Conservation (phyloP, 192 early-diverging fungal species). For the Phycomyces nitens region DNA sequence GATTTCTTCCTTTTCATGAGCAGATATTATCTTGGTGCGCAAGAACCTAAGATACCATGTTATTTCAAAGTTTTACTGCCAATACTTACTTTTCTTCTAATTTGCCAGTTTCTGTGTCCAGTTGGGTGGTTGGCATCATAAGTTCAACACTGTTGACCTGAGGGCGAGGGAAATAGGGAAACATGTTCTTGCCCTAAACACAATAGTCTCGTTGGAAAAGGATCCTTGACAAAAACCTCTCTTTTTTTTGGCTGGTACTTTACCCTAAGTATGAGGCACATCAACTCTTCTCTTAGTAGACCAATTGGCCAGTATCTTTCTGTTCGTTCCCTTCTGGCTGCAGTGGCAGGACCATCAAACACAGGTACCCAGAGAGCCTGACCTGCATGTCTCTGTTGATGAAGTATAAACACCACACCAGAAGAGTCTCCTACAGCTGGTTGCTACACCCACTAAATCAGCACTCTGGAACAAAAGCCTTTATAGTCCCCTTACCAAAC, state of each 20-base stretch:
- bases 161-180: slow-evolving; percentile 72
- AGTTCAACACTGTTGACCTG: slow-evolving; percentile 61
- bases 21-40: slow-evolving; percentile 47
- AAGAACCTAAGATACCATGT: slow-evolving; percentile 35
- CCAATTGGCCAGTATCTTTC: slow-evolving; percentile 88
- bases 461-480: slow-evolving; percentile 2
- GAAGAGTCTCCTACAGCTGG: slow-evolving; percentile 78
- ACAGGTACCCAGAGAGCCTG: slow-evolving; percentile 81
- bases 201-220: not conserved
- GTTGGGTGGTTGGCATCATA: slow-evolving; percentile 60
- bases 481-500: slow-evolving; percentile 47
- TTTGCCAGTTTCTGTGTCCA: slow-evolving; percentile 38
- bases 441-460: slow-evolving; percentile 38
- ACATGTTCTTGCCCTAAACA: slow-evolving; percentile 44
- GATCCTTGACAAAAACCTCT: slow-evolving; percentile 6
- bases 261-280: slow-evolving; percentile 73
- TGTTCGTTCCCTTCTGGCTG: slow-evolving; percentile 35
- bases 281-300: slow-evolving; percentile 62
- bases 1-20: slow-evolving; percentile 58
- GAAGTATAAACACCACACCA: slow-evolving; percentile 70
- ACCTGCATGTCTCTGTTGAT: slow-evolving; percentile 59
- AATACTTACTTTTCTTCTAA: slow-evolving; percentile 39
- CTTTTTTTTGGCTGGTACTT: not conserved
- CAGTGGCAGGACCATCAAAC: slow-evolving; percentile 57
- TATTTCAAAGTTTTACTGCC: slow-evolving; percentile 4